These are phyloP conservation scores for Penicillium sp. DNA, from an alignment of 2,329 filamentous ascomycete genomes.

Conservation along the genomic window DNA sequence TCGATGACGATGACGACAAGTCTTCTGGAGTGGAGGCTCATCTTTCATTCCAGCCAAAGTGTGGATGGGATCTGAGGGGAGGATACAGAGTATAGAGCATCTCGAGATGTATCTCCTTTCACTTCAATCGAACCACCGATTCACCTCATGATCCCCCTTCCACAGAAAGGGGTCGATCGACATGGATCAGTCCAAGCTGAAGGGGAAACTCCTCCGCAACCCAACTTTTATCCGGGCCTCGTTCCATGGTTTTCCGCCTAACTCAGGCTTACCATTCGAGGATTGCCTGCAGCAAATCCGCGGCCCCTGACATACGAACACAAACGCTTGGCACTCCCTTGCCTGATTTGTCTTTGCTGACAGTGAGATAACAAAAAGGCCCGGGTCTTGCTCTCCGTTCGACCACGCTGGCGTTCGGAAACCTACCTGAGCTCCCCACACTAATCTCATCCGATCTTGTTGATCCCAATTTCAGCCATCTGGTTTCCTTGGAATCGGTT, in stretches of 20 bases:
- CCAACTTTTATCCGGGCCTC: background rate
- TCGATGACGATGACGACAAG: conserved; percentile 19
- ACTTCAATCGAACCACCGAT: too few relatives aligned
- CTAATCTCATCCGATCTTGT: conserved; percentile 10
- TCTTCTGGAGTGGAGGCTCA: background rate
- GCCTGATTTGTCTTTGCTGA: background rate
- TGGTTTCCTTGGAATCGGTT: conserved; percentile 1
- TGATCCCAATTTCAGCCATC: conserved; percentile 15
- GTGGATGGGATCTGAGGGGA: too few relatives aligned
- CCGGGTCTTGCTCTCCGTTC: too few relatives aligned
- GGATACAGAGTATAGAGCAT: too few relatives aligned
- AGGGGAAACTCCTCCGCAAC: conserved; percentile 1
- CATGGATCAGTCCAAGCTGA: background rate
- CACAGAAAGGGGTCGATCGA: background rate
- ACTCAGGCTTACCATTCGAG: conserved; percentile 3
- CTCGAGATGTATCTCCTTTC: too few relatives aligned
- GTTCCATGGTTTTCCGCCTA: background rate
- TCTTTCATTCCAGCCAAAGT: too few relatives aligned
- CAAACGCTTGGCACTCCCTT: conserved; percentile 2
- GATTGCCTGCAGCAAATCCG: conserved; percentile 5
- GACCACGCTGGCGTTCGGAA: background rate
- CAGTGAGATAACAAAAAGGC: background rate
- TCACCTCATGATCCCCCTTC: too few relatives aligned
- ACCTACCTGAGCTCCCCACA: conserved; percentile 7
- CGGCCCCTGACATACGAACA: conserved; percentile 12